Conservation (phyloP, 2,329 filamentous ascomycete species). For the Trichoderma koningii region DNA sequence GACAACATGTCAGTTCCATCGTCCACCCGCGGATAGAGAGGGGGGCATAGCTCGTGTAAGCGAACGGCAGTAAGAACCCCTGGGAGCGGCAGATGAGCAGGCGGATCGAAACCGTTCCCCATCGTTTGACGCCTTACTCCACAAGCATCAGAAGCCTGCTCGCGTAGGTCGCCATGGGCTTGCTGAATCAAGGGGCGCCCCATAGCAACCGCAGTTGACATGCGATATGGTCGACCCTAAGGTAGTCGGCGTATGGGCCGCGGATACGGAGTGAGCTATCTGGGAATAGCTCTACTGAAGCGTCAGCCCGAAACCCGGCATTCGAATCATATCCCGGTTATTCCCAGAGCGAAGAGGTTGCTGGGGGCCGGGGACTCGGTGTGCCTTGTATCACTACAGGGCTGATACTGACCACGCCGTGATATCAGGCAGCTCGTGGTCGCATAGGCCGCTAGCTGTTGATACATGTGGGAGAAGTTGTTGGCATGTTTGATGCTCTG, state of each 20-base stretch:
- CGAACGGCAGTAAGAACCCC: background rate
- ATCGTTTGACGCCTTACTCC: background rate
- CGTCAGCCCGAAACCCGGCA: constrained; percentile 6
- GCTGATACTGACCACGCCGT: background rate
- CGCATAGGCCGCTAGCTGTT: background rate
- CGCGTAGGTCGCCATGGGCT: background rate
- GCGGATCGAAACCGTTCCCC: background rate
- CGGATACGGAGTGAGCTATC: constrained; percentile 1
- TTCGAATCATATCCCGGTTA: background rate
- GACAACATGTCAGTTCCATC: background rate
- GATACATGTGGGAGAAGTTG: background rate
- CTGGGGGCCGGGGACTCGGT: background rate
- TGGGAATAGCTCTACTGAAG: constrained; percentile 15
- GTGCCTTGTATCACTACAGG: background rate
- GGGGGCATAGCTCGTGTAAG: background rate
- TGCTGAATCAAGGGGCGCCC: background rate
- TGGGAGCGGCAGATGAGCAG: background rate
- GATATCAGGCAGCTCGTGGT: no score
- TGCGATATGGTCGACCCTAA: background rate
- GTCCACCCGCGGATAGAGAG: constrained; percentile 17
- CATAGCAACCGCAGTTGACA: background rate
- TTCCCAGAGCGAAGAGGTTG: background rate
- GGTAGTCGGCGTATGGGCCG: background rate
- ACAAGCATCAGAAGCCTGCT: background rate
- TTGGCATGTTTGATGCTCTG: background rate